Evolutionary conservation across 2,329 filamentous ascomycete genomes (phyloP).

Genomic region (Pseudogymnoascus sp.): DNA sequence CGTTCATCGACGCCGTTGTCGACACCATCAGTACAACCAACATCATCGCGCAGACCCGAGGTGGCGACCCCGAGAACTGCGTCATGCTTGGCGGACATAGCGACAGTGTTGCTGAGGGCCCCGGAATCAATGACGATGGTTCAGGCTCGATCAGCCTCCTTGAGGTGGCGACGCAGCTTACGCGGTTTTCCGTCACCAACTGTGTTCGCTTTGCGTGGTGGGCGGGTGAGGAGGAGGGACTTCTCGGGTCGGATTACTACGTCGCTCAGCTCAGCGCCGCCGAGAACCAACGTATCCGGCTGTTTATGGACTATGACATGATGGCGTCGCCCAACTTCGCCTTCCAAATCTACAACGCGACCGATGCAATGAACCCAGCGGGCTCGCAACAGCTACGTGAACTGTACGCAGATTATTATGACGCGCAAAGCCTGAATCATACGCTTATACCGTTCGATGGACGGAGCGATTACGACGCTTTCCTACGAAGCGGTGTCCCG

Average conservation of each 20-base stretch:
- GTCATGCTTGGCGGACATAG: slow-evolving; percentile 58
- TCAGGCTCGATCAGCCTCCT: slow-evolving; percentile 40
- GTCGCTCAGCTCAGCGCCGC: slow-evolving; percentile 43
- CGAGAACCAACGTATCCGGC: slow-evolving; percentile 54
- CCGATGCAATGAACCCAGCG: slow-evolving; percentile 58
- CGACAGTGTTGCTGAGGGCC: slow-evolving; percentile 53
- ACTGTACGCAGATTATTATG: slow-evolving; percentile 61
- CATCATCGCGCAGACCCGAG: slow-evolving; percentile 52
- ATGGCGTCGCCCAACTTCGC: slow-evolving; percentile 57
- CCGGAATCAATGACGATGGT: slow-evolving; percentile 37
- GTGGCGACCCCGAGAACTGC: slow-evolving; percentile 52
- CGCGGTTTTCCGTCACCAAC: slow-evolving; percentile 51
- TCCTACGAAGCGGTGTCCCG: slow-evolving; percentile 64
- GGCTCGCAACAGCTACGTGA: slow-evolving; percentile 63
- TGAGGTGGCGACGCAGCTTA: slow-evolving; percentile 52
- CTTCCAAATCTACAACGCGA: slow-evolving; percentile 63
- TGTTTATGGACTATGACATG: slow-evolving; percentile 67
- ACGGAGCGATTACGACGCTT: slow-evolving; percentile 70
- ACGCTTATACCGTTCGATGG: slow-evolving; percentile 69
- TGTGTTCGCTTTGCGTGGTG: slow-evolving; percentile 61
- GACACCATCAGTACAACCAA: slow-evolving; percentile 47
- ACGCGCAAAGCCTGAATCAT: slow-evolving; percentile 51
- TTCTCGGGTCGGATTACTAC: slow-evolving; percentile 55
- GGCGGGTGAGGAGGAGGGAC: slow-evolving; percentile 58
- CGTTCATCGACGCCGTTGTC: slow-evolving; percentile 51